These are phyloP conservation scores for Stephania japonica DNA, from an alignment of 164 flowering plant genomes.

Conservation along the genomic window DNA sequence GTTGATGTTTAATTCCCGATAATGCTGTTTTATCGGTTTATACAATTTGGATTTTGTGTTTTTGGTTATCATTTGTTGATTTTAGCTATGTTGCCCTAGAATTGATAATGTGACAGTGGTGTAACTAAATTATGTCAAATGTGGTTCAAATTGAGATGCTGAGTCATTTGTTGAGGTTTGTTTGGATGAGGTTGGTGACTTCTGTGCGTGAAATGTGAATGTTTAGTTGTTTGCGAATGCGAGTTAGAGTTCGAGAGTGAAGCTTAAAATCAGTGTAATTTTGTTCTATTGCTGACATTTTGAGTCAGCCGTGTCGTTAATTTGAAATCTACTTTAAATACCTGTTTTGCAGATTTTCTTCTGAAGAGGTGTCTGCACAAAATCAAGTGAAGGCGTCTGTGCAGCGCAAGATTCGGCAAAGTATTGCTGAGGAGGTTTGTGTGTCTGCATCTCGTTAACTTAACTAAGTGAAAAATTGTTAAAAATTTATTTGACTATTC, in stretches of 20 bases:
- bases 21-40: neutral
- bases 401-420: slow-evolving; percentile 87
- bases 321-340: neutral
- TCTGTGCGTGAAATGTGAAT: neutral
- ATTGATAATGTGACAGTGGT: neutral
- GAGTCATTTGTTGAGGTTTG: neutral
- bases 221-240: neutral
- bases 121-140: neutral
- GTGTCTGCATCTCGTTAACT: neutral
- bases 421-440: slow-evolving; percentile 92
- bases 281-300: neutral
- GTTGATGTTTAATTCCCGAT: no score
- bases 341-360: slow-evolving; percentile 52
- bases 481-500: slow-evolving; percentile 1
- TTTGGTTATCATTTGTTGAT: neutral
- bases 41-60: neutral
- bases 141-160: neutral
- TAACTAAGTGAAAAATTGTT: neutral
- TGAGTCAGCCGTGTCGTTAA: neutral
- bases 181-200: neutral
- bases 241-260: neutral
- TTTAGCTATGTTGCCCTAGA: neutral
- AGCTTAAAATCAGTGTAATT: neutral
- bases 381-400: slow-evolving; percentile 99
- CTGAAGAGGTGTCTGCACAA: slow-evolving; percentile 90